phyloP scores from a whole-genome alignment of 371 early-diverging fungal species.

The Rhizopus microsporus region DNA sequence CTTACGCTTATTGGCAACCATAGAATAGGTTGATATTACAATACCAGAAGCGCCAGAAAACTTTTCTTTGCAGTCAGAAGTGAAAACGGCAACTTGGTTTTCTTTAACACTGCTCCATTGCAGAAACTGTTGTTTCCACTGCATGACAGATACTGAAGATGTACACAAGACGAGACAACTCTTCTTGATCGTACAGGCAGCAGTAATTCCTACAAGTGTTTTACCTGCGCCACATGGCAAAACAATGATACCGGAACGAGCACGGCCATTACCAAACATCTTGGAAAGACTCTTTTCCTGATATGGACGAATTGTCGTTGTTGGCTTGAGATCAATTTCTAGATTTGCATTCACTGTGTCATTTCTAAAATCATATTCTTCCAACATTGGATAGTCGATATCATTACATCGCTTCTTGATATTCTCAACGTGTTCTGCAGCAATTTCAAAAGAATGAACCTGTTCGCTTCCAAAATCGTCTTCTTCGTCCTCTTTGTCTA shows the following conservation, averaged over 20 bases:
- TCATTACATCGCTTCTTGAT: slow-evolving; percentile 95
- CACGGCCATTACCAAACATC: slow-evolving; percentile 99
- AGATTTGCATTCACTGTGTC: slow-evolving; percentile 87
- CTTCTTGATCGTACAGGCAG: slow-evolving; percentile 98
- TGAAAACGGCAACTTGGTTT: slow-evolving; percentile 94
- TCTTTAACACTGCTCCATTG: slow-evolving; percentile 95
- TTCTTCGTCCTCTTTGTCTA: slow-evolving; percentile 71
- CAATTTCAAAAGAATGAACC: slow-evolving; percentile 91
- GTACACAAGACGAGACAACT: slow-evolving; percentile 97
- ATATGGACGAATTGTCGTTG: slow-evolving; percentile 95
- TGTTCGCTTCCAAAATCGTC: slow-evolving; percentile 70
- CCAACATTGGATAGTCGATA: slow-evolving; percentile 97
- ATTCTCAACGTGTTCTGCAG: slow-evolving; percentile 75
- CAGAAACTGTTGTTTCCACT: slow-evolving; percentile 98
- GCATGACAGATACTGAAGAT: slow-evolving; percentile 97
- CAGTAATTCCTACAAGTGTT: slow-evolving; percentile 99
- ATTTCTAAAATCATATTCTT: slow-evolving; percentile 99
- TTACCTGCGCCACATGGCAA: slow-evolving; percentile 99
- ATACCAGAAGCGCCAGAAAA: slow-evolving; percentile 90
- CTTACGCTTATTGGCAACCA: slow-evolving; percentile 96
- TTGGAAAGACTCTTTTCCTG: slow-evolving; percentile 99
- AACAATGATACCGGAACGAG: slow-evolving; percentile 99
- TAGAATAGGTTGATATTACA: slow-evolving; percentile 97
- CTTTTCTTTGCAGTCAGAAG: slow-evolving; percentile 95
- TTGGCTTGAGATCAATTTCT: slow-evolving; percentile 96